Evolutionary conservation across 768 basidiomycete genomes (phyloP).

Genomic region (Xerocomellus amylosporus): DNA sequence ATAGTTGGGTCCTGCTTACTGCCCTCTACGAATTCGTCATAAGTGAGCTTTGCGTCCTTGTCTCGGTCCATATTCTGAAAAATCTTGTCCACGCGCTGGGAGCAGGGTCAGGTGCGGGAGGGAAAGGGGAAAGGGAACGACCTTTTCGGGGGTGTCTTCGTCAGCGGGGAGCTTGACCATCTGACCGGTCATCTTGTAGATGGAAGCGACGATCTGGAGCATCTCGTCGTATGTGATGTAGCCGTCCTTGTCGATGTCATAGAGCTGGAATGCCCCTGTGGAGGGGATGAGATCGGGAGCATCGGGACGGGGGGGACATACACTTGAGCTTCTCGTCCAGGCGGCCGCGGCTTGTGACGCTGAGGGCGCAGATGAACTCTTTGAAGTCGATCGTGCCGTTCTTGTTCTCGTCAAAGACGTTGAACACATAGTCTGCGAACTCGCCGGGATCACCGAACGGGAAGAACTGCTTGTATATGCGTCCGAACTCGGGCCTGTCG

Average conservation of each 20-base stretch:
- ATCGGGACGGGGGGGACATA: constrained; percentile 40
- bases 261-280: constrained; percentile 98
- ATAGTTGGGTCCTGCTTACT: constrained; percentile 99
- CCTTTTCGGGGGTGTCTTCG: constrained; percentile 99
- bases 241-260: constrained; percentile 98
- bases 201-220: constrained; percentile 95
- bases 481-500: constrained; percentile 92
- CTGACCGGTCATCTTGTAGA: constrained; percentile 99
- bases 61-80: constrained; percentile 97
- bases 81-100: constrained; percentile 96
- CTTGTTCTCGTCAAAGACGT: constrained; percentile 93
- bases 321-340: constrained; percentile 99
- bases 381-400: constrained; percentile 99
- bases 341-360: constrained; percentile 88
- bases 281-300: constrained; percentile 15
- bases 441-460: constrained; percentile 97
- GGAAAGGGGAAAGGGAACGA: constrained; percentile 26
- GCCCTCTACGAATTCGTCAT: constrained; percentile 97
- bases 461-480: constrained; percentile 99
- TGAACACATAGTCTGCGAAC: constrained; percentile 98
- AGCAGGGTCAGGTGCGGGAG: constrained; percentile 11
- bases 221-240: constrained; percentile 98
- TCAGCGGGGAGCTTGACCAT: constrained; percentile 99
- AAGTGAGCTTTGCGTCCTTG: constrained; percentile 90
- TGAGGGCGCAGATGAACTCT: constrained; percentile 97